Percentiles rank a stretch among this genome's conserved stretches.
These are phyloP conservation scores for Claviceps lovelessii DNA, from an alignment of 2,329 filamentous ascomycete genomes.

Conservation along the genomic window DNA sequence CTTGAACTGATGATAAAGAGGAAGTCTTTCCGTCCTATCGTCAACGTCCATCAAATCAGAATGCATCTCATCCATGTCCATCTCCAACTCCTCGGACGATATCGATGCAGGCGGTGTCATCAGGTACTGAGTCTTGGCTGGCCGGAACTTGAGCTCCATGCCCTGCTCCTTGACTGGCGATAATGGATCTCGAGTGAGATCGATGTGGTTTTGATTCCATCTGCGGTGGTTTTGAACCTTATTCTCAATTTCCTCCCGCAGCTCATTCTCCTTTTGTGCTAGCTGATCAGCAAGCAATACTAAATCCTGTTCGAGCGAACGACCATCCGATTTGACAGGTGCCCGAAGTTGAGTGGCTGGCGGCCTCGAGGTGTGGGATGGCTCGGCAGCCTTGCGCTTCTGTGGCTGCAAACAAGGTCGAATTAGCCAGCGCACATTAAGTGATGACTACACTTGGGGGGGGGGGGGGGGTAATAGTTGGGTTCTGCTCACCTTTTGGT, in stretches of 20 bases:
- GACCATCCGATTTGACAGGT: slow-evolving; percentile 54
- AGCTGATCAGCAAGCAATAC: slow-evolving; percentile 61
- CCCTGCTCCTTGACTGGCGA: slow-evolving; percentile 58
- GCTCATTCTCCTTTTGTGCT: slow-evolving; percentile 67
- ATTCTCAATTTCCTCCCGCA: slow-evolving; percentile 68
- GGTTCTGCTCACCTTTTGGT: slow-evolving; percentile 59
- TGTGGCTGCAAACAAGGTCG: slow-evolving; percentile 37
- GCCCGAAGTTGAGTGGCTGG: slow-evolving; percentile 52
- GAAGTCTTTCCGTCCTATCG: slow-evolving; percentile 14
- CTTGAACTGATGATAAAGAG: slow-evolving; percentile 29
- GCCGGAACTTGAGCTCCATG: slow-evolving; percentile 50
- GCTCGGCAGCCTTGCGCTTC: slow-evolving; percentile 52
- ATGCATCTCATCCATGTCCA: slow-evolving; percentile 32
- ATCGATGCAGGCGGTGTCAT: slow-evolving; percentile 49
- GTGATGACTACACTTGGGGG: too few species aligned
- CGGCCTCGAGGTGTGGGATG: slow-evolving; percentile 45
- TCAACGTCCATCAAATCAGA: slow-evolving; percentile 27
- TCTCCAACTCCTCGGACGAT: slow-evolving; percentile 40
- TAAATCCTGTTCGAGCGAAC: slow-evolving; percentile 64
- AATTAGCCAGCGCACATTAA: slow-evolving; percentile 18
- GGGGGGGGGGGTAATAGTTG: too few species aligned
- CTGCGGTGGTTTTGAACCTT: slow-evolving; percentile 78
- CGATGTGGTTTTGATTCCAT: slow-evolving; percentile 84
- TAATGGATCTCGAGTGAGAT: slow-evolving; percentile 74
- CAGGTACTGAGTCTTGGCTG: slow-evolving; percentile 56